Evolutionary conservation across 371 early-diverging fungal genomes (phyloP).

Genomic region (Syncephalastrum sp.): DNA sequence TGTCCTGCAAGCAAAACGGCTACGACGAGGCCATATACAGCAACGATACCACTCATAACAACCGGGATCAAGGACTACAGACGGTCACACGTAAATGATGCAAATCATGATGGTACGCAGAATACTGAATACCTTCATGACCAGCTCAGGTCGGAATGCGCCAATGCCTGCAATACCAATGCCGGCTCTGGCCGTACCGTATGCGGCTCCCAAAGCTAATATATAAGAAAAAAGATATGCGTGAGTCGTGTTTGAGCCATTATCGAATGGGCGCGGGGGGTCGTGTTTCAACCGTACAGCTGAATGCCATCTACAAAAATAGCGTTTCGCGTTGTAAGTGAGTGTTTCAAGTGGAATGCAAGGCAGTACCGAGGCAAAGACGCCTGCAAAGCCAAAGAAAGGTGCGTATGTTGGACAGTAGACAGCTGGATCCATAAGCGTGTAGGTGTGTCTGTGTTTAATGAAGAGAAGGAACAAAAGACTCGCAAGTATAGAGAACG

Average conservation of each 20-base stretch:
- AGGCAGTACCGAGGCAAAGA: slow-evolving; percentile 69
- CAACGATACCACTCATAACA: slow-evolving; percentile 95
- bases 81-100: slow-evolving; percentile 1
- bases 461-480: no score
- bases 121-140: slow-evolving; percentile 62
- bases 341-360: no score
- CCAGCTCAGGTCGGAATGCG: slow-evolving; percentile 84
- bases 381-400: slow-evolving; percentile 95
- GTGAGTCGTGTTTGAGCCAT: background rate
- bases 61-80: slow-evolving; percentile 76
- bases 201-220: slow-evolving; percentile 87
- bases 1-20: slow-evolving; percentile 79
- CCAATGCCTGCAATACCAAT: slow-evolving; percentile 89
- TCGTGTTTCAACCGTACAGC: slow-evolving; percentile 74
- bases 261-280: background rate
- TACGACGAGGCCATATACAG: slow-evolving; percentile 88
- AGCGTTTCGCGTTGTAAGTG: no score
- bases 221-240: slow-evolving; percentile 5
- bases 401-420: slow-evolving; percentile 92
- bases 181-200: slow-evolving; percentile 91
- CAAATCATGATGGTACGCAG: background rate
- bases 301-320: slow-evolving; percentile 73
- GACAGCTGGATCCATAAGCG: slow-evolving; percentile 7
- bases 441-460: no score
- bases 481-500: no score